phyloP scores from a whole-genome alignment of 2,329 filamentous ascomycete genomes.

The Lachnellula subtilissima region DNA sequence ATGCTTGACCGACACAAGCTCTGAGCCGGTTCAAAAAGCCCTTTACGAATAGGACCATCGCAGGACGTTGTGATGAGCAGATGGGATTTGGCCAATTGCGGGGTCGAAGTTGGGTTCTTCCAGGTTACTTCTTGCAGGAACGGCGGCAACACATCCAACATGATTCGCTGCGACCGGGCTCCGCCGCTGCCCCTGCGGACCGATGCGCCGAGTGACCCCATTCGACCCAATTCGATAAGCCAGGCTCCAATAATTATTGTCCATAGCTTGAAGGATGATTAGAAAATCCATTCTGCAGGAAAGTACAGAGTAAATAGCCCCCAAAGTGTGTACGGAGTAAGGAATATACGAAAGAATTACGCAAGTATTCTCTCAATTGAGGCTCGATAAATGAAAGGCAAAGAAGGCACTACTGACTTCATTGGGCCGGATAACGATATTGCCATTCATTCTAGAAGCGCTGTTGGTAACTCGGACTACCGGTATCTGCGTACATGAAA shows the following conservation, averaged over 20 bases:
- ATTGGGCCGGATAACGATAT: neutral
- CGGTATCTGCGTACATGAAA: neutral
- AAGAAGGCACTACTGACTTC: too few relatives aligned
- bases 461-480: neutral
- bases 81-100: constrained; percentile 13
- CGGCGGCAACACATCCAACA: constrained; percentile 25
- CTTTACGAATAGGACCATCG: constrained; percentile 11
- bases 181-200: constrained; percentile 11
- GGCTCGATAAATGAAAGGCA: too few relatives aligned
- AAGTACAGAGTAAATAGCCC: neutral
- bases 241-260: neutral
- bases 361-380: too few relatives aligned
- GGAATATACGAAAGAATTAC: too few relatives aligned
- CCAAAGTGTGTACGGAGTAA: too few relatives aligned
- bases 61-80: constrained; percentile 10
- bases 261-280: neutral
- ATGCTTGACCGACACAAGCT: neutral
- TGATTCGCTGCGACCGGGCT: constrained; percentile 25
- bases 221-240: neutral
- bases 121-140: constrained; percentile 13
- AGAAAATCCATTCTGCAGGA: neutral
- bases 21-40: neutral
- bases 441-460: neutral
- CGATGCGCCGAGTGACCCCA: constrained; percentile 17
- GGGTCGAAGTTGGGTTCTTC: constrained; percentile 1